Evolutionary conservation across 2,329 filamentous ascomycete genomes (phyloP).

Genomic region (Paraconiothyrium sp.): DNA sequence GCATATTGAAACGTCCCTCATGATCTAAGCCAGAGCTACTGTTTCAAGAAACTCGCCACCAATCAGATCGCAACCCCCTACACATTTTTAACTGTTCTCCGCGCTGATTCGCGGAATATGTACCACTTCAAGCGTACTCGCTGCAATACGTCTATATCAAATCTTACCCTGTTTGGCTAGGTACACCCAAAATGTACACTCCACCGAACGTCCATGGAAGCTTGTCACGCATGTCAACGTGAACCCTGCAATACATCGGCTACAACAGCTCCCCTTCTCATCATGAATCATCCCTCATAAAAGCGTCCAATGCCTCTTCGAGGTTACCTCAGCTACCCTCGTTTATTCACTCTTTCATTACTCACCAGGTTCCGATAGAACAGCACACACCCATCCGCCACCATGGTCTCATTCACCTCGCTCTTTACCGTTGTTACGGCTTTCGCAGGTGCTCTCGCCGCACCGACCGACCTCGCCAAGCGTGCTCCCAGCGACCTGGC

Average conservation of each 20-base stretch:
- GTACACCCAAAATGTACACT: neutral
- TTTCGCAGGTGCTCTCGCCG: slow-evolving; percentile 36
- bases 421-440: slow-evolving; percentile 38
- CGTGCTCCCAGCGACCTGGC: slow-evolving; percentile 42
- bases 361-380: neutral
- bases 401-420: slow-evolving; percentile 43
- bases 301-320: neutral
- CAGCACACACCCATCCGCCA: slow-evolving; percentile 17
- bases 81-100: neutral
- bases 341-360: neutral
- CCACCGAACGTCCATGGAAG: neutral
- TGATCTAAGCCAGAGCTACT: slow-evolving; percentile 1
- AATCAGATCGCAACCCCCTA: neutral
- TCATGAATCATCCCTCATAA: neutral
- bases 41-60: neutral
- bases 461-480: slow-evolving; percentile 49
- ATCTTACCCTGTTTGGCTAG: neutral
- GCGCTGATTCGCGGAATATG: slow-evolving; percentile 1
- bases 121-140: neutral
- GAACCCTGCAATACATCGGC: neutral
- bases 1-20: slow-evolving; percentile 6
- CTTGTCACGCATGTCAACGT: neutral
- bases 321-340: neutral
- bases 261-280: neutral
- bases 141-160: neutral